Evolutionary conservation across 345 rosid species (phyloP).

Genomic region (Lepidium didymum): DNA sequence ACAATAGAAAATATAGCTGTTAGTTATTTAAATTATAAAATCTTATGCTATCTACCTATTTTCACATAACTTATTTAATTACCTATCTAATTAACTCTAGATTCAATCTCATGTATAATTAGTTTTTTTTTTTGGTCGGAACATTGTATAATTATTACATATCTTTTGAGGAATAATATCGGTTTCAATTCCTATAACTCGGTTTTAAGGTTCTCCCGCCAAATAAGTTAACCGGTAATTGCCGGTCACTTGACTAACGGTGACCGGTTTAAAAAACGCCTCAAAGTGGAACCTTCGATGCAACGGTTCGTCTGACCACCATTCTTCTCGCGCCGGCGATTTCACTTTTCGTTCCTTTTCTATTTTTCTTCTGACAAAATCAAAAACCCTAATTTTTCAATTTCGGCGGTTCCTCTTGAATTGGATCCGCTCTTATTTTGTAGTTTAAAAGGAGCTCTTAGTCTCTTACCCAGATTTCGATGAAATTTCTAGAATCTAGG

Average conservation of each 20-base stretch:
- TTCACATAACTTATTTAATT: too few species aligned
- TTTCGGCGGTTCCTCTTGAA: too few species aligned
- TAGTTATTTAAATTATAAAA: too few species aligned
- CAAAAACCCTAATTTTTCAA: background rate
- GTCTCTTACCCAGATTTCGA: background rate
- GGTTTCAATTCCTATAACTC: background rate
- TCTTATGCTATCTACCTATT: too few species aligned
- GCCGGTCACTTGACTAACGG: background rate
- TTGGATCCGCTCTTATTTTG: background rate
- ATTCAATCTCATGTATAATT: too few species aligned
- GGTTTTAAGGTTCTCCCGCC: slow-evolving; percentile 18
- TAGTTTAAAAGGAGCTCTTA: background rate
- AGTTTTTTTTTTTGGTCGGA: too few species aligned
- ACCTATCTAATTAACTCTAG: too few species aligned
- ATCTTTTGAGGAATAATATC: too few species aligned
- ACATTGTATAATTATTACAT: too few species aligned
- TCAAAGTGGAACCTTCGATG: background rate
- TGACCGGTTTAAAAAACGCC: background rate
- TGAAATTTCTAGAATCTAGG: slow-evolving; percentile 16
- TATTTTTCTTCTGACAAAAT: background rate
- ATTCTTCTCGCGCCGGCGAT: background rate
- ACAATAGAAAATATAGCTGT: too few species aligned
- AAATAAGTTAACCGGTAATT: slow-evolving; percentile 17
- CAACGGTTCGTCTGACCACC: background rate
- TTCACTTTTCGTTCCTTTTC: background rate